Evolutionary conservation across 1,139 yeast species (phyloP), one percentile per base, ranked within the genome.

Genomic region (Magnusiomyces suaveolens): DNA sequence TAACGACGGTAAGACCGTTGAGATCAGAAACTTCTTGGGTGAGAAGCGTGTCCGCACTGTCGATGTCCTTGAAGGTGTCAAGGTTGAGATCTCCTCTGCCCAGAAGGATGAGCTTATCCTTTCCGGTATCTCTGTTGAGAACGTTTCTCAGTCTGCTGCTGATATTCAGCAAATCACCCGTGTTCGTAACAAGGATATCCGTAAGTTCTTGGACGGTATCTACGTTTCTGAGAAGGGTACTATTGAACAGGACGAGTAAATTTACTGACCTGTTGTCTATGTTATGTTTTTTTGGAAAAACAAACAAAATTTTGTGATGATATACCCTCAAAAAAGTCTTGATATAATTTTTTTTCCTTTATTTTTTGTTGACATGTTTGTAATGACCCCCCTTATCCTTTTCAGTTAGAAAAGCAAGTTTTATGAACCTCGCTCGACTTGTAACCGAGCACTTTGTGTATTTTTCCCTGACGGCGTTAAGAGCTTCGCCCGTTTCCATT

Each of bases 131-230:
- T 92, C 97, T 61, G 82, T 92, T 70, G 98, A 92, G 80, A 87
- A 83, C 71, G 98, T 92, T 68, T 92, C 98, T 65, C 98, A 92
- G 80, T 85, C 90, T 72, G 95, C 96, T 77, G 98, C 98, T 70
- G 97, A 90, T 74, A 82, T 92, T 69, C 97, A 92, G 80, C 98
- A 94, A 81, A 82, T 83, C 78, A 90, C 97, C 82, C 85, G 95
- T 77, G 98, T 90, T 73, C 87, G 97, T 84, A 92, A 92, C 95
- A 94, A 94, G 90, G 99, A 94, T 92, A 92, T 94, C 90, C 89
- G 98, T 81, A 92, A 92, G 85, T 92, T 72, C 70, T 86, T 92
- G 83, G 98, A 92, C 79, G 98, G 98, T 89, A 90, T 92, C 81
- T 92, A 92, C 78, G 98, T 92, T 71, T 90, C 97, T 66, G 95